Base-by-base conservation (phyloP, 2,329 filamentous ascomycete genomes). In the Cladorrhinum sp. region DNA sequence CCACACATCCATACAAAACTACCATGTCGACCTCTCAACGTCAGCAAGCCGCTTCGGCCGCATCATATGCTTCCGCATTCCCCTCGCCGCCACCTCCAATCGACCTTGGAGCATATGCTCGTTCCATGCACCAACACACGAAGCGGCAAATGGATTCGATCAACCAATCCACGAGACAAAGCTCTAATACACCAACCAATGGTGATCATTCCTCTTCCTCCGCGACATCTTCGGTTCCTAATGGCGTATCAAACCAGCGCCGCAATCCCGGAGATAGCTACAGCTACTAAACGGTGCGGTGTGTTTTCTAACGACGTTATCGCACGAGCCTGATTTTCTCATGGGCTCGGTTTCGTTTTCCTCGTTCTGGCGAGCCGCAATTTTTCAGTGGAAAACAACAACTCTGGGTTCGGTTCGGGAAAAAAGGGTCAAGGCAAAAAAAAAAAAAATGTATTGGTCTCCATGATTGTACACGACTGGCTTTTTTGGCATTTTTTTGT, bases 81-180 rank as follows among this genome's bases (percentile, higher is more conserved):
- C 59, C 64, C 55, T 69, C 68, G 3, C 66, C 71, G 5, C 65
- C 70, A 0, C 67, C 71, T 10, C 70, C 71, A 3, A 51, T 65
- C 16, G 68, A 73, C 53, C 52, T 73, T 7, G 67, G 69, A 4
- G 71, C 73, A 2, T 89, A 89, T 67, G 76, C 85, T 13, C 80
- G 79, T 62, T 82, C 78, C 59, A 88, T 89, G 82, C 83, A 85
- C 69, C 78, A 82, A 58, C 84, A 88, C 75, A 88, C 85, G 63
- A 86, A 85, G 77, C 77, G 80, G 59, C 85, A 87, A 71, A 86
- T 89, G 83, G 84, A 88, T 63, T 77, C 77, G 7, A 78, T 79
- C n/a, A 76, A 78, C 12, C 76, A 78, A 3, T 77, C 78, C 10
- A 77, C 80, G 1, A 7, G n/a, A 45, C 41, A 45, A 45, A 12